Evolutionary conservation across 23 red algal genomes (phyloP).

Genomic region (Gracilaria domingensis): DNA sequence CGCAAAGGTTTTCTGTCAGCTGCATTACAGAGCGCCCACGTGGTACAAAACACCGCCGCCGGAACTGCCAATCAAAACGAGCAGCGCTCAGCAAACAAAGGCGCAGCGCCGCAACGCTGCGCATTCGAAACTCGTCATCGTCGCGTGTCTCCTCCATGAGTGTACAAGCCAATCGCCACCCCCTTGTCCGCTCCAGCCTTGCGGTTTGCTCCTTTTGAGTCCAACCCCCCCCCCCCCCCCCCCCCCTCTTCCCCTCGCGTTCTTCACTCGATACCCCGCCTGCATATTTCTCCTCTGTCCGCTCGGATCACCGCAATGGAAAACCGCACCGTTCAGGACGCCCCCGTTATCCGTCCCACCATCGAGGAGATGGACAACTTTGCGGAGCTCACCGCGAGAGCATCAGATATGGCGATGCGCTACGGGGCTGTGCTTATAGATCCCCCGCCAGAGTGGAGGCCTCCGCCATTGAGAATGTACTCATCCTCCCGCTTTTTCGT

Average conservation of each 20-base stretch:
- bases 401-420: constrained; percentile 25
- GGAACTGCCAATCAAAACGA: neutral
- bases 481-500: constrained; percentile 41
- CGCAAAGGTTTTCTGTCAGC: no score
- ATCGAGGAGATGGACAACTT: constrained; percentile 50
- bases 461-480: constrained; percentile 44
- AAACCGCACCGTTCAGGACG: constrained; percentile 6
- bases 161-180: no score
- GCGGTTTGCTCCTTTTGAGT: neutral
- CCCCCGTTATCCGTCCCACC: constrained; percentile 26
- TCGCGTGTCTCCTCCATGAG: no score
- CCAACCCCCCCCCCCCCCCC: no score
- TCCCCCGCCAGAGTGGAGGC: constrained; percentile 42
- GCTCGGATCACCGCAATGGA: neutral
- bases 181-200: neutral
- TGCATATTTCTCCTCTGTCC: neutral
- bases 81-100: no score
- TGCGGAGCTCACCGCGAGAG: constrained; percentile 28
- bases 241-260: neutral
- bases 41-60: neutral
- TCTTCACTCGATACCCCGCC: no score
- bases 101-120: no score
- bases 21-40: no score
- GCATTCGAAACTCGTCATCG: no score
- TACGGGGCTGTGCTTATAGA: constrained; percentile 60